Percentiles rank a stretch among this genome's conserved stretches.
Evolutionary conservation across 2,329 filamentous ascomycete species (phyloP).

Genomic region (Daldinia sp.): DNA sequence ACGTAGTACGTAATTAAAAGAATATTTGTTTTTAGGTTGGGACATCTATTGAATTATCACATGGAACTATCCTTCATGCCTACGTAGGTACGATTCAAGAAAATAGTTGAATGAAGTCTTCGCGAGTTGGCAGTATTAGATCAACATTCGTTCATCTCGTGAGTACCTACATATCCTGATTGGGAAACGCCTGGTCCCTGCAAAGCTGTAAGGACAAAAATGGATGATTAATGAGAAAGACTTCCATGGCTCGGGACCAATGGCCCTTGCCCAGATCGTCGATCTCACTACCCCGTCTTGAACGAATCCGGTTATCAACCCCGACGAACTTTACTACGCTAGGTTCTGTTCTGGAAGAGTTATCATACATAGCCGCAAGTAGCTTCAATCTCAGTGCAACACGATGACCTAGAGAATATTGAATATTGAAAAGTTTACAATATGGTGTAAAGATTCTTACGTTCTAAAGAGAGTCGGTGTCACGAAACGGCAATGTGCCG

Average conservation of each 20-base stretch:
- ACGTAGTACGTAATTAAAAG: not conserved
- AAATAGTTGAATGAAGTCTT: not conserved
- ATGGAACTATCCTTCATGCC: not conserved
- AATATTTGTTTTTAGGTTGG: not conserved
- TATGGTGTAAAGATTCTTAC: not conserved
- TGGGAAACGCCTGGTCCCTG: constrained; percentile 16
- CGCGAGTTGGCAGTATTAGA: not conserved
- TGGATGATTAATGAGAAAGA: constrained; percentile 32
- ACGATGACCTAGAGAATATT: constrained; percentile 22
- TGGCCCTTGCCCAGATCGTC: constrained; percentile 37
- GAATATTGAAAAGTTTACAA: constrained; percentile 4
- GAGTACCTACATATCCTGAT: constrained; percentile 20
- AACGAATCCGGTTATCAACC: constrained; percentile 34
- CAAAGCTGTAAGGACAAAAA: constrained; percentile 17
- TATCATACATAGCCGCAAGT: constrained; percentile 23
- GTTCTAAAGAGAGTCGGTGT: not conserved
- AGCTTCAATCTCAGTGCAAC: constrained; percentile 16
- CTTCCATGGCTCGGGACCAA: constrained; percentile 38
- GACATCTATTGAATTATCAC: not conserved
- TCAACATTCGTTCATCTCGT: constrained; percentile 13
- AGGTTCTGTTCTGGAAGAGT: constrained; percentile 30
- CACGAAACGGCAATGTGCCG: not conserved
- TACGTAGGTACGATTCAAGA: not conserved
- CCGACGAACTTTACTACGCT: constrained; percentile 30
- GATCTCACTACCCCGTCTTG: constrained; percentile 34